Conservation (phyloP, 345 rosid genomes). For the Eucalyptus leucophloia region DNA sequence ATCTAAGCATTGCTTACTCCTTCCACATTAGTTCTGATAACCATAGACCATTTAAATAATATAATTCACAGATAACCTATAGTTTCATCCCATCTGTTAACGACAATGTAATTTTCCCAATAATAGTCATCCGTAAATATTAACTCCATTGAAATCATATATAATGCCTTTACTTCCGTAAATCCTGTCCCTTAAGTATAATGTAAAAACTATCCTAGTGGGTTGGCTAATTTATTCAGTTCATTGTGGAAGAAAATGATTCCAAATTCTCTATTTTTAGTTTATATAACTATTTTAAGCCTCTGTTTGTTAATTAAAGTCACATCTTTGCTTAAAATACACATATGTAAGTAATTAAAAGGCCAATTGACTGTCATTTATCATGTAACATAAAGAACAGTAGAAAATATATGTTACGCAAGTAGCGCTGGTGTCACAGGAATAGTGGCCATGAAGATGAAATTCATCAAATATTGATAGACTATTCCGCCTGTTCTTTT, state of each 20-base stretch:
- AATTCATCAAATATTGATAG: background rate
- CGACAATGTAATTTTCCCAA: background rate
- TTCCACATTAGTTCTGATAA: background rate
- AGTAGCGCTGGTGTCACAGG: too few relatives aligned
- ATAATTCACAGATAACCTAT: background rate
- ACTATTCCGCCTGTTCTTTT: too few relatives aligned
- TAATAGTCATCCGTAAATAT: background rate
- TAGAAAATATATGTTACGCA: background rate
- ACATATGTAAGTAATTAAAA: too few relatives aligned
- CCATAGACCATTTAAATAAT: background rate
- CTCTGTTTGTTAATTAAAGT: background rate
- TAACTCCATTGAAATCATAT: background rate
- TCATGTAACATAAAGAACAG: background rate
- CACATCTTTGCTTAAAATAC: too few relatives aligned
- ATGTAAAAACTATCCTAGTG: background rate
- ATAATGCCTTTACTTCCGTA: background rate
- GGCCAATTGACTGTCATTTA: background rate
- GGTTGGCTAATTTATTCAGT: background rate
- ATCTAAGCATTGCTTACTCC: background rate
- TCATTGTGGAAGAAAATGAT: background rate
- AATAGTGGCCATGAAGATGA: too few relatives aligned
- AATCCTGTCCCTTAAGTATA: background rate
- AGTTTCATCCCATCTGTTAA: too few relatives aligned
- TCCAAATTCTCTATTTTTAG: background rate
- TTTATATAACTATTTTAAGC: fast-evolving